Conservation (phyloP, 768 basidiomycete genomes). For the Mycena alexandri region DNA sequence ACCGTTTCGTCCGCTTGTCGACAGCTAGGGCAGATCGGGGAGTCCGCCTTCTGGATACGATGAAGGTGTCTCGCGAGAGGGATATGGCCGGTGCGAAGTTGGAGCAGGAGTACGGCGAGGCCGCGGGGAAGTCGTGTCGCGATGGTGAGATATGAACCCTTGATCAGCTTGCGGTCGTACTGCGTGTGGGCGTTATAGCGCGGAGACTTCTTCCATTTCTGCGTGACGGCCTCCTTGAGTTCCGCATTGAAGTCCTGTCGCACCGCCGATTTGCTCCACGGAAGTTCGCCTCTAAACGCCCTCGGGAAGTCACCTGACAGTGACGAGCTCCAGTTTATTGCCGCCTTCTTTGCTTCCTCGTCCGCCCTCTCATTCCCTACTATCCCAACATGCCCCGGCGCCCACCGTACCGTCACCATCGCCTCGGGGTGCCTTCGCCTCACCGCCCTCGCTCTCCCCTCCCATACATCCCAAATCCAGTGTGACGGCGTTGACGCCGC, state of each 20-base stretch:
- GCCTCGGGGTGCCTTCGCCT: too few species aligned
- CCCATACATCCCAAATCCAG: too few species aligned
- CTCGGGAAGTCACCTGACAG: background rate
- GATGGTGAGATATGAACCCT: background rate
- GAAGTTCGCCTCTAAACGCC: background rate
- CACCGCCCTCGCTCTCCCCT: too few species aligned
- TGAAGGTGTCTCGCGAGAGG: constrained; percentile 1
- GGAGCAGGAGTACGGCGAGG: too few species aligned
- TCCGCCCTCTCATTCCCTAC: too few species aligned
- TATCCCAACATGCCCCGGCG: too few species aligned
- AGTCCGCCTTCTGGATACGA: constrained; percentile 33
- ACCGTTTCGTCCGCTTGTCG: constrained; percentile 28
- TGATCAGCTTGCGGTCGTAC: background rate
- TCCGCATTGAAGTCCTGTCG: background rate
- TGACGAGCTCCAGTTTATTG: too few species aligned
- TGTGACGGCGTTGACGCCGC: too few species aligned
- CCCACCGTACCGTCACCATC: too few species aligned
- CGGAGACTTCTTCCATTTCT: background rate
- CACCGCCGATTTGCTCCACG: background rate
- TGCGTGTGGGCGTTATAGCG: background rate
- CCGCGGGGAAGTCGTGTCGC: constrained; percentile 4
- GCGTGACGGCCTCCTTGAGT: background rate
- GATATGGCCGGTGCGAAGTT: too few species aligned
- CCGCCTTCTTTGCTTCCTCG: too few species aligned
- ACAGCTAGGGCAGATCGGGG: constrained; percentile 37